Conservation (phyloP, 805 yeast genomes). For the Myxozyma monticola region DNA sequence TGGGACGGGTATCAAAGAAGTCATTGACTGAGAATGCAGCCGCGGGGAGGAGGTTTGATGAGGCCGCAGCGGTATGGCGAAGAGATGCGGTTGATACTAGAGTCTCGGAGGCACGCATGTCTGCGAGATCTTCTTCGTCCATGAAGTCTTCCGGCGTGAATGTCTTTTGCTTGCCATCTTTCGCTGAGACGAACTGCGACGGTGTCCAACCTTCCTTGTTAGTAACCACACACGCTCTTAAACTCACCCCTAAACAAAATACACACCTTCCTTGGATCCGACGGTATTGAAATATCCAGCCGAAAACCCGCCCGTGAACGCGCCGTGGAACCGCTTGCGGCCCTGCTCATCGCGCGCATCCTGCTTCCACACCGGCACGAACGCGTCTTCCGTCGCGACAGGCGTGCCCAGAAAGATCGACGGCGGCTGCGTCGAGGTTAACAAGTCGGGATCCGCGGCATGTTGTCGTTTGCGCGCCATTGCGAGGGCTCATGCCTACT, state of each 20-base stretch:
- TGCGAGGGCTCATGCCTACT: too few species aligned
- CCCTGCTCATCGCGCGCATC: slow-evolving; percentile 33
- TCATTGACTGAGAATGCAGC: not conserved
- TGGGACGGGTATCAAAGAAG: not conserved
- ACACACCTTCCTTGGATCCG: slow-evolving; percentile 39
- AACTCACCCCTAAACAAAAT: too few species aligned
- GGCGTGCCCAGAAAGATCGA: slow-evolving; percentile 24
- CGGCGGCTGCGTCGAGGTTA: not conserved
- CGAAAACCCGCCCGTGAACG: slow-evolving; percentile 41
- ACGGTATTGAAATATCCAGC: slow-evolving; percentile 41
- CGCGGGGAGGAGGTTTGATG: not conserved
- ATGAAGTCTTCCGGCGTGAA: slow-evolving; percentile 37
- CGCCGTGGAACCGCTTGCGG: slow-evolving; percentile 38
- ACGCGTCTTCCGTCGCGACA: slow-evolving; percentile 5
- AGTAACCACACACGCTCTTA: too few species aligned
- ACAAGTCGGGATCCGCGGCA: not conserved
- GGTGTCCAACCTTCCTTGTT: slow-evolving; percentile 39
- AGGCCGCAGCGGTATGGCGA: not conserved
- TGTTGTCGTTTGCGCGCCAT: slow-evolving; percentile 6
- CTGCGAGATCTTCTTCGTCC: slow-evolving; percentile 40
- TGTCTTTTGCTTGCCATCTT: slow-evolving; percentile 19
- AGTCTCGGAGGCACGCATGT: slow-evolving; percentile 27
- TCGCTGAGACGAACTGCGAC: slow-evolving; percentile 31
- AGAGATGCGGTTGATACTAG: slow-evolving; percentile 22
- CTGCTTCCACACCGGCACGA: slow-evolving; percentile 32